Evolutionary conservation across 1,284 basidiomycete species (phyloP).

Genomic region (Fistulina hepatica): DNA sequence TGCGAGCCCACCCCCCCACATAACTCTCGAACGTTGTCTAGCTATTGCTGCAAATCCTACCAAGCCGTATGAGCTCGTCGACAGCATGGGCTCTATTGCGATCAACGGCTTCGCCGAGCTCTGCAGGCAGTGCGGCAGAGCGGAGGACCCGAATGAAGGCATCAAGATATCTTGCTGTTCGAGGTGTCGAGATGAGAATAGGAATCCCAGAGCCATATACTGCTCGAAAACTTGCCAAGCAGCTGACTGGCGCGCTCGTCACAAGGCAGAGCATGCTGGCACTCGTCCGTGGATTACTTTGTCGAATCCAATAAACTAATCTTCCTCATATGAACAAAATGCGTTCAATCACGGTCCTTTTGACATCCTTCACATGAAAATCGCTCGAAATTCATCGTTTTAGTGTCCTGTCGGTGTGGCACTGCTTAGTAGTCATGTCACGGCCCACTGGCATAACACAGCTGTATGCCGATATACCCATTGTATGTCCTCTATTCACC

Average conservation of each 20-base stretch:
- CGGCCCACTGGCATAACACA: too few relatives aligned
- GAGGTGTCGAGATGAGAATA: background rate
- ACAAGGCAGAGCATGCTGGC: conserved; percentile 3
- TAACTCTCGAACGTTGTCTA: background rate
- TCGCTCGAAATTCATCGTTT: too few relatives aligned
- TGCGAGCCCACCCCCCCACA: background rate
- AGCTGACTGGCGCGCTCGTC: conserved; percentile 1
- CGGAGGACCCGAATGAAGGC: background rate
- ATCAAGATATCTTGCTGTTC: background rate
- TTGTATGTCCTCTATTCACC: too few relatives aligned
- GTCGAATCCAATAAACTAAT: too few relatives aligned
- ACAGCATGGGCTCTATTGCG: background rate
- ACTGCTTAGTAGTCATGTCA: too few relatives aligned
- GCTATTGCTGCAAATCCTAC: background rate
- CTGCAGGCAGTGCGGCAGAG: conserved; percentile 1
- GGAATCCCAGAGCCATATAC: background rate
- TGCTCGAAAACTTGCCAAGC: conserved; percentile 1
- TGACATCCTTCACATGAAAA: too few relatives aligned
- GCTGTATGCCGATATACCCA: too few relatives aligned
- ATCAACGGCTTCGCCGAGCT: background rate
- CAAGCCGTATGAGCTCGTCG: background rate
- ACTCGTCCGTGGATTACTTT: conserved; percentile 1
- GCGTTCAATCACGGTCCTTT: too few relatives aligned
- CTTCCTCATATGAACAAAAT: too few relatives aligned
- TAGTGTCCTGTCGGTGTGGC: too few relatives aligned